phyloP scores from a whole-genome alignment of 2,329 filamentous ascomycete genomes.

The Ophiostoma novo-ulmi region DNA sequence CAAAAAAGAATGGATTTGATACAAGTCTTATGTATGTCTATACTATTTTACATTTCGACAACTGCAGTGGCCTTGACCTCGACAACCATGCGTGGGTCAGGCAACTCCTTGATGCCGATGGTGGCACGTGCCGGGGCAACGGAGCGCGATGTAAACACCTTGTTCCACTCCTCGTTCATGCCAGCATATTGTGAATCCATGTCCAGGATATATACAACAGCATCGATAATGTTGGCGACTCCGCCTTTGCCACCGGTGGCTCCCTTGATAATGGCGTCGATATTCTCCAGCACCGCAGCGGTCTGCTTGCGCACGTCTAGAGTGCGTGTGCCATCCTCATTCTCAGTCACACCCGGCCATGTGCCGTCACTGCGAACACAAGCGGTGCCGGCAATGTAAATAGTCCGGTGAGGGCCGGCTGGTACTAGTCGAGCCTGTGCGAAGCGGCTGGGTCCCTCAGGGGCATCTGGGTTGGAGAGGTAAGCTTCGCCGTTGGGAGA shows the following conservation, averaged over 20 bases:
- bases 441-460: constrained; percentile 32
- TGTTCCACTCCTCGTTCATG: constrained; percentile 46
- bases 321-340: constrained; percentile 35
- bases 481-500: constrained; percentile 35
- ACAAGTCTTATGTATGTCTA: neutral
- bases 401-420: constrained; percentile 33
- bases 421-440: constrained; percentile 37
- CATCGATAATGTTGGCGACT: constrained; percentile 38
- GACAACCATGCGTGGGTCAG: constrained; percentile 34
- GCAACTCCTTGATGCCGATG: constrained; percentile 33
- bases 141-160: constrained; percentile 37
- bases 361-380: constrained; percentile 35
- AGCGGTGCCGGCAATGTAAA: constrained; percentile 40
- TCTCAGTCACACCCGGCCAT: constrained; percentile 36
- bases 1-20: too few species aligned
- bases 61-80: constrained; percentile 34
- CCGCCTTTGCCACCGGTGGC: constrained; percentile 36
- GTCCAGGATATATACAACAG: constrained; percentile 40
- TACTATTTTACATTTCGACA: constrained; percentile 28
- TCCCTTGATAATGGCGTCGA: constrained; percentile 38
- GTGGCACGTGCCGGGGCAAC: constrained; percentile 37
- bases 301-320: constrained; percentile 38
- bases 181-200: constrained; percentile 41
- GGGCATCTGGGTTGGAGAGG: constrained; percentile 33
- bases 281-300: constrained; percentile 37